phyloP scores from a whole-genome alignment of 2,329 filamentous ascomycete genomes.

The Emergomyces pasteurianus region DNA sequence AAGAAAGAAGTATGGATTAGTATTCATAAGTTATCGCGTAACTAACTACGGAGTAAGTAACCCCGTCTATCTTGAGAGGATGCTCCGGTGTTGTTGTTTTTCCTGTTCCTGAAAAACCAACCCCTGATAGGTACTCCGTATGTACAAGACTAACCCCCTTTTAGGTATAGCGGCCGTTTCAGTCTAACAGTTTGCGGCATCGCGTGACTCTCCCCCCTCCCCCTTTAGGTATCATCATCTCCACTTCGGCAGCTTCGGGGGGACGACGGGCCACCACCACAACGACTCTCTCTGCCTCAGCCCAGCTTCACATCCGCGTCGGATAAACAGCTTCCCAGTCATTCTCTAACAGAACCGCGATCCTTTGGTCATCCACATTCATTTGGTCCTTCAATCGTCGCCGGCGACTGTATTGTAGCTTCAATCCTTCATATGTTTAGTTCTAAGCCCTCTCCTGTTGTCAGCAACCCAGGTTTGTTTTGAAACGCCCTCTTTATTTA shows the following conservation, averaged over 20 bases:
- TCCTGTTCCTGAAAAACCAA: not conserved
- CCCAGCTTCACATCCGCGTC: not conserved
- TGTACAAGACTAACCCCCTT: not conserved
- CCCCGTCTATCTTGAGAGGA: too few species aligned
- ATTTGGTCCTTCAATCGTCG: conserved; percentile 1
- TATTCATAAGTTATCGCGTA: too few species aligned
- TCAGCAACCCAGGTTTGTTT: not conserved
- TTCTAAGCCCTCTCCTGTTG: not conserved
- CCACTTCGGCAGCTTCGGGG: not conserved
- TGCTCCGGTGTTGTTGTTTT: not conserved
- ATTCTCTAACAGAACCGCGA: not conserved
- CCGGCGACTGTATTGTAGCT: not conserved
- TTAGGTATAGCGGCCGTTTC: not conserved
- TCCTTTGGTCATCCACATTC: not conserved
- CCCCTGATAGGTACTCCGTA: too few species aligned
- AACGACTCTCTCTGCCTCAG: not conserved
- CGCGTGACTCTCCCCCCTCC: not conserved
- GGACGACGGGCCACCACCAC: not conserved
- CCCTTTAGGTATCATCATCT: not conserved
- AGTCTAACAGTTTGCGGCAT: not conserved
- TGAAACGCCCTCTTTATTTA: too few species aligned
- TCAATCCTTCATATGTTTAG: not conserved
- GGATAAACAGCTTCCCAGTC: not conserved
- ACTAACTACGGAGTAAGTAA: too few species aligned
- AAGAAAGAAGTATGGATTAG: too few species aligned